Conservation (phyloP, 2,329 filamentous ascomycete genomes). For the Sclerotinia spermophila region DNA sequence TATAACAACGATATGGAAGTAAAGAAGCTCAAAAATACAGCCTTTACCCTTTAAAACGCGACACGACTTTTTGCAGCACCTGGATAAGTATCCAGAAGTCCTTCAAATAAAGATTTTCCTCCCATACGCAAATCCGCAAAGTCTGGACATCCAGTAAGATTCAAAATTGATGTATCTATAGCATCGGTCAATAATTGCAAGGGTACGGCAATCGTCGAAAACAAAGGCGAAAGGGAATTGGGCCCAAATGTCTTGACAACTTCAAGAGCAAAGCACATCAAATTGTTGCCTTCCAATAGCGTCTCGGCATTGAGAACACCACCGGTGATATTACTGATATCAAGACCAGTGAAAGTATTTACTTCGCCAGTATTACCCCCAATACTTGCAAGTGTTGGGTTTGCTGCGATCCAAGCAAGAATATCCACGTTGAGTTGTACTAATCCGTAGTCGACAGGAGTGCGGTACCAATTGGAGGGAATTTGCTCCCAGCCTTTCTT, state of each 20-base stretch:
- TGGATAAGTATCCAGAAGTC: neutral
- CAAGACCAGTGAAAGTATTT: neutral
- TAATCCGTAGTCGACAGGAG: neutral
- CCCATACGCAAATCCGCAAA: neutral
- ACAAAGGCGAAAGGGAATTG: neutral
- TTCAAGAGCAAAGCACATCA: neutral
- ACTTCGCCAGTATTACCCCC: neutral
- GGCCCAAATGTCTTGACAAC: neutral
- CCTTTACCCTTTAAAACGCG: neutral
- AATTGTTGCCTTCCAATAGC: neutral
- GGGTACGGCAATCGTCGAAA: neutral
- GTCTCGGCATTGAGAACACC: neutral
- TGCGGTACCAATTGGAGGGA: neutral
- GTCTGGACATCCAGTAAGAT: neutral
- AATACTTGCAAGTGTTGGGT: neutral
- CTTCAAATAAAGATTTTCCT: neutral
- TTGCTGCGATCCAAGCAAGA: neutral
- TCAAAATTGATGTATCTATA: neutral
- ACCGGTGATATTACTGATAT: neutral
- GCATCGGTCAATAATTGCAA: neutral
- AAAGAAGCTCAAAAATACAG: neutral
- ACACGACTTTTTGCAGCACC: neutral
- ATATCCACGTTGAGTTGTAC: neutral
- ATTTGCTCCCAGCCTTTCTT: neutral
- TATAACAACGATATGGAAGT: neutral